Base-by-base conservation (phyloP, 2,329 filamentous ascomycete genomes). In the Coniella vitis region DNA sequence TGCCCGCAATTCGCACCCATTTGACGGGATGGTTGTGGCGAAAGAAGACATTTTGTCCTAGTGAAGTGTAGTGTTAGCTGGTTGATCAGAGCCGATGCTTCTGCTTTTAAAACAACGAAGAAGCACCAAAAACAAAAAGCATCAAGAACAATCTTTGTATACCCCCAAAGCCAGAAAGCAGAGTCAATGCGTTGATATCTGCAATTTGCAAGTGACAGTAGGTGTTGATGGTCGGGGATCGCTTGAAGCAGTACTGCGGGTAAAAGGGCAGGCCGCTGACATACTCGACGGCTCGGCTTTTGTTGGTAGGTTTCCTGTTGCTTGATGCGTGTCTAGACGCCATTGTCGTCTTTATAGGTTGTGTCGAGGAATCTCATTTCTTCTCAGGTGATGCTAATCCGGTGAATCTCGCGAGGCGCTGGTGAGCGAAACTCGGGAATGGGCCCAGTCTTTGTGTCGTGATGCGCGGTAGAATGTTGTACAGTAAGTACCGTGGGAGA, bases 1-100 rank as follows among this genome's bases (percentile, higher is more conserved):
- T 65, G 25, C 87, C 87, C 7, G 81, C 75, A 29, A 90, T 65
- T 53, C 83, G 81, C 46, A 87, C 78, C 78, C 83, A 90, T 73
- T 81, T 80, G 57, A 91, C 80, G 0, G 87, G 87, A 56, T 90
- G 81, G 63, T 90, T 90, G 43, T 73, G 65, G 67, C 82, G 74
- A 64, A 90, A 89, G 61, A 74, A 83, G 31, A 83, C 69, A 54
- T 75, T 68, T 58, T 79, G 75, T 42, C 72, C 75, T 70, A 22
- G 75, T 69, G 12, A 16, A 25, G 2, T n/a, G 22, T 57, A 76
- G 40, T 16, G 7, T 16, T 14, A 4, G n/a, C 4, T 9, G 7
- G 4, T 16, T 21, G 22, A 31, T 2, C 10, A 25, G 4, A 16
- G n/a, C 38, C 22, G 25, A 5, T 5, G 25, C 10, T 29, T 10